Evolutionary conservation across 768 basidiomycete species (phyloP).

Genomic region (Termitomyces titanicus): DNA sequence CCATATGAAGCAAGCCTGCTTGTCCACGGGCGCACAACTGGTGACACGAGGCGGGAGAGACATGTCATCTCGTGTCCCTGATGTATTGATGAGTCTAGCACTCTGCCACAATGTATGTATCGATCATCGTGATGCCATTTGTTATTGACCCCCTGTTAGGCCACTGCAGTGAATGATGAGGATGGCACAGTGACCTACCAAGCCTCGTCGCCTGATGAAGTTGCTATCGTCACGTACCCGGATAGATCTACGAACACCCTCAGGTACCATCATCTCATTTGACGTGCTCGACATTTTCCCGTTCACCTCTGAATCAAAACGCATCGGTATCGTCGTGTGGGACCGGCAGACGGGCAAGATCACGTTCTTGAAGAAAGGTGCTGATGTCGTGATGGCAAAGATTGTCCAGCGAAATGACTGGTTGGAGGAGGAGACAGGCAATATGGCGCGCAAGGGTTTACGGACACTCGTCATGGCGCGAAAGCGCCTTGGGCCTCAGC

Average conservation of each 20-base stretch:
- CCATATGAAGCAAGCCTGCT: constrained; percentile 48
- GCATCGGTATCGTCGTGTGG: constrained; percentile 96
- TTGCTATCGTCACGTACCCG: constrained; percentile 93
- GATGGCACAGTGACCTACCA: constrained; percentile 96
- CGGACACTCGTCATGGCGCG: constrained; percentile 91
- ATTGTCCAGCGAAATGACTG: constrained; percentile 98
- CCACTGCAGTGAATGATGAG: constrained; percentile 93
- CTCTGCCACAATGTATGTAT: constrained; percentile 88
- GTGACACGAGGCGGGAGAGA: constrained; percentile 86
- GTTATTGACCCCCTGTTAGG: constrained; percentile 42
- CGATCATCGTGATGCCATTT: background rate
- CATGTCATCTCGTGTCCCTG: constrained; percentile 90
- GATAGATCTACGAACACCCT: constrained; percentile 79
- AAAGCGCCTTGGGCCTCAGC: constrained; percentile 65
- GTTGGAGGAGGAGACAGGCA: constrained; percentile 97
- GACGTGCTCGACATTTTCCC: constrained; percentile 95
- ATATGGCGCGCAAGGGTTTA: constrained; percentile 96
- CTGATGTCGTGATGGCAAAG: constrained; percentile 95
- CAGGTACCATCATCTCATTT: constrained; percentile 60
- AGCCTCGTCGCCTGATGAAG: constrained; percentile 98
- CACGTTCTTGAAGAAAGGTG: constrained; percentile 93
- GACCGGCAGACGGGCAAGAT: constrained; percentile 75
- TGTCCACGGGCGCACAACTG: constrained; percentile 76
- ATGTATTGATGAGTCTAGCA: constrained; percentile 90
- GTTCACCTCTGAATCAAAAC: constrained; percentile 97